A percentile compares a stretch with the other conserved stretches of the same genome.
Conservation (phyloP, 768 basidiomycete species). For the Trametes villosa region DNA sequence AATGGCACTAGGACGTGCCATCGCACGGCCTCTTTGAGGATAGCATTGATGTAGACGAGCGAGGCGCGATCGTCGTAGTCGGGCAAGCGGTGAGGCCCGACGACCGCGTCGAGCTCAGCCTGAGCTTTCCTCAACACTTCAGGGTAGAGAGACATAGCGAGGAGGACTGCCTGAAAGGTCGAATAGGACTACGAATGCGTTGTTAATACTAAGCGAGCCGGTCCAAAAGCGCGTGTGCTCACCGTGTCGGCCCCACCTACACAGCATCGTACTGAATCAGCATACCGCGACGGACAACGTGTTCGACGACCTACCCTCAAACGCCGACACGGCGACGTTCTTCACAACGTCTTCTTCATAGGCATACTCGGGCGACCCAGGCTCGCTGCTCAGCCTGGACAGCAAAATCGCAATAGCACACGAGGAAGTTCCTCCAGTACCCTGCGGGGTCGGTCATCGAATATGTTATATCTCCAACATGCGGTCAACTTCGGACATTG, state of each 20-base stretch:
- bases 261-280: not conserved
- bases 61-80: slow-evolving; percentile 27
- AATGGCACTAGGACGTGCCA: slow-evolving; percentile 23
- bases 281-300: not conserved
- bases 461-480: not conserved
- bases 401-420: not conserved
- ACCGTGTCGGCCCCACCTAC: not conserved
- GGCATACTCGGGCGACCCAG: not conserved
- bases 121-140: slow-evolving; percentile 37
- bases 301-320: not conserved
- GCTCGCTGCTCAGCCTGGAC: not conserved
- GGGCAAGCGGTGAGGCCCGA: slow-evolving; percentile 38
- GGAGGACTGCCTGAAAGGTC: slow-evolving; percentile 20
- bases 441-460: not conserved
- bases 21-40: slow-evolving; percentile 36
- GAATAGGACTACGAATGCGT: slow-evolving; percentile 11
- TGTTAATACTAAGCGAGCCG: not conserved
- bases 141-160: slow-evolving; percentile 33
- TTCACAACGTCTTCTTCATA: not conserved
- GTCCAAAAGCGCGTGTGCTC: not conserved
- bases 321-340: not conserved
- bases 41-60: slow-evolving; percentile 36
- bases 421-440: not conserved
- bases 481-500: no score
- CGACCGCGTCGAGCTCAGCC: slow-evolving; percentile 43